These are phyloP conservation scores for Melocanna baccifera DNA, from an alignment of 176 grass and related monocot genomes.

Conservation along the genomic window DNA sequence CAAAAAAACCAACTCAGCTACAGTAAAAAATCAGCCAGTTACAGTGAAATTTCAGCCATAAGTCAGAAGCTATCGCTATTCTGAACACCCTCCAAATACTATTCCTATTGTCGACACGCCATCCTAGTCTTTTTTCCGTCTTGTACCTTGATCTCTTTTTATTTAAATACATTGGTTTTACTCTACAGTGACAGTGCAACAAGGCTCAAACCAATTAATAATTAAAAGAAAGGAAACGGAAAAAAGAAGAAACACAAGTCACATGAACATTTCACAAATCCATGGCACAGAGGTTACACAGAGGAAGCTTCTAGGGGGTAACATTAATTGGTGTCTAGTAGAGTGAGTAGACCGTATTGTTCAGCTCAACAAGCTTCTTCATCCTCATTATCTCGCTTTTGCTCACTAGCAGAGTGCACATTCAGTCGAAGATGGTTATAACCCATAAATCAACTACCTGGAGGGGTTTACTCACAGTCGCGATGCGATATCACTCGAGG, in stretches of 20 bases:
- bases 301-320: neutral
- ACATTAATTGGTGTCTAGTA: constrained; percentile 34
- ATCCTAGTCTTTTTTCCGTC: neutral
- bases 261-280: constrained; percentile 24
- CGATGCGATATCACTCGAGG: no score
- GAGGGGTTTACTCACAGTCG: no score
- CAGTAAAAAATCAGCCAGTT: no score
- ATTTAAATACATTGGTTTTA: constrained; percentile 47
- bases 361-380: constrained; percentile 97
- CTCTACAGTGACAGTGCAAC: constrained; percentile 43
- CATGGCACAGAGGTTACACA: constrained; percentile 25
- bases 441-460: no score
- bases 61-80: no score
- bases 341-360: constrained; percentile 83
- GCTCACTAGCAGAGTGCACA: no score
- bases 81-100: no score
- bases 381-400: constrained; percentile 94
- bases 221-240: neutral
- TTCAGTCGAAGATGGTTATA: no score
- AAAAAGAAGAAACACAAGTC: neutral
- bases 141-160: neutral
- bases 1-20: no score
- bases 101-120: neutral
- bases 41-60: no score
- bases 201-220: constrained; percentile 8